Evolutionary conservation across 306 rosid species (phyloP), one percentile per base, ranked within the genome.

Genomic region (Lathyrus tuberosus): DNA sequence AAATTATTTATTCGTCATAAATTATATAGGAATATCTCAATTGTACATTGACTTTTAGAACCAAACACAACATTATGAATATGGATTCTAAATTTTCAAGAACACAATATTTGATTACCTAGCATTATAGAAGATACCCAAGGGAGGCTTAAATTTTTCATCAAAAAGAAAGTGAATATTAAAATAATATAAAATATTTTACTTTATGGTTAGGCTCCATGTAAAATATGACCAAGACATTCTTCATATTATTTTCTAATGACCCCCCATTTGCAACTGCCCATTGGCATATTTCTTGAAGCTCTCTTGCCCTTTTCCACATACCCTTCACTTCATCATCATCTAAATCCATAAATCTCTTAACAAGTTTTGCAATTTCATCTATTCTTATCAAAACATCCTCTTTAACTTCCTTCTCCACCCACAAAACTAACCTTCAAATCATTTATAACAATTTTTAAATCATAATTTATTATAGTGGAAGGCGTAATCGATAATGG

Each of bases 251-350:
- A 20, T 52, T 18, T 20, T 77, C 41, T 13, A 87, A 62, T 6
- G 90, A 83, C 0, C 90, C 94, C 2, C 78, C 74, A 69, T 72
- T 57, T 14, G 59, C 81, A 67, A 76, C 64, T 38, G 86, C 76
- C 62, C 0, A 3, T 4, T 73, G 78, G 64, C 80, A 85, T 28
- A 63, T 2, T 16, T 53, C 15, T 16, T 69, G 65, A 20, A 85
- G 58, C n/a, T 81, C 79, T 18, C 10, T 78, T 0, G 62, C 81
- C 69, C 74, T 85, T 24, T 52, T 60, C 76, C 86, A 83, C 77
- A 78, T 67, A 6, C 69, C 83, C 18, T 61, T 83, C 17, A 11
- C 78, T 64, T 68, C 77, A 3, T 58, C 79, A 73, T 71, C 35
- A 35, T 60, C 81, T 65, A 70, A 38, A 69, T 80, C 73, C 94